Conservation (phyloP, 108 stramenopile species). For the Nannochloropsis salina region DNA sequence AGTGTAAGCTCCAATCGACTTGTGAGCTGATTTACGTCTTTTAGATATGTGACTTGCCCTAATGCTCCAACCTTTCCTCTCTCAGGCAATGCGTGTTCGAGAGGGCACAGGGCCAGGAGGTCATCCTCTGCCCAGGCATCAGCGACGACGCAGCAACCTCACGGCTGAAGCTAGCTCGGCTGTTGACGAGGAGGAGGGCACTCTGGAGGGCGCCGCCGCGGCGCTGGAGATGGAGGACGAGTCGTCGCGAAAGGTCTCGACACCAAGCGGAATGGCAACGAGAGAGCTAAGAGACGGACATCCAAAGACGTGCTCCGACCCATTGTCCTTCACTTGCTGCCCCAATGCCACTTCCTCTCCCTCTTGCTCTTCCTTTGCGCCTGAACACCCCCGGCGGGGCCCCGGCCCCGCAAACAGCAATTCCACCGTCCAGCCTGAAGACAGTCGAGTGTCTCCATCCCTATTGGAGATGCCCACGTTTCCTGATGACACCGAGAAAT, state of each 20-base stretch:
- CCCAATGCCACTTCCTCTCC: not conserved
- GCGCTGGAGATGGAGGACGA: too few relatives aligned
- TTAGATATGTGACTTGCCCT: not conserved
- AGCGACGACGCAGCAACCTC: not conserved
- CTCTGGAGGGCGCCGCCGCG: not conserved
- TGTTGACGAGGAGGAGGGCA: not conserved
- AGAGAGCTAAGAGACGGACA: too few relatives aligned
- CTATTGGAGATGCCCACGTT: slow-evolving; percentile 2
- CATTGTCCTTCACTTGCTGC: not conserved
- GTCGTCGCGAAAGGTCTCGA: too few relatives aligned
- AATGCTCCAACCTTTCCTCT: not conserved
- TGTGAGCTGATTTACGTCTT: not conserved
- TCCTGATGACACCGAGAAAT: not conserved
- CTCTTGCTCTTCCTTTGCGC: slow-evolving; percentile 16
- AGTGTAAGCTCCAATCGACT: too few relatives aligned
- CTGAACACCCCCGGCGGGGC: not conserved
- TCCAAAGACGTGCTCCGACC: too few relatives aligned
- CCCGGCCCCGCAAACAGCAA: not conserved
- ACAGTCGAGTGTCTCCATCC: not conserved
- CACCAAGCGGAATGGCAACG: too few relatives aligned
- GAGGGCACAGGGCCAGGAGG: not conserved
- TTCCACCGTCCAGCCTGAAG: not conserved
- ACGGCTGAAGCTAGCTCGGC: not conserved
- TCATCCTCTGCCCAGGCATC: not conserved
- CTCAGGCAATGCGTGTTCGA: not conserved